Evolutionary conservation across 129 eudicot species (phyloP).

Genomic region (Centrapalus pauciflorus): DNA sequence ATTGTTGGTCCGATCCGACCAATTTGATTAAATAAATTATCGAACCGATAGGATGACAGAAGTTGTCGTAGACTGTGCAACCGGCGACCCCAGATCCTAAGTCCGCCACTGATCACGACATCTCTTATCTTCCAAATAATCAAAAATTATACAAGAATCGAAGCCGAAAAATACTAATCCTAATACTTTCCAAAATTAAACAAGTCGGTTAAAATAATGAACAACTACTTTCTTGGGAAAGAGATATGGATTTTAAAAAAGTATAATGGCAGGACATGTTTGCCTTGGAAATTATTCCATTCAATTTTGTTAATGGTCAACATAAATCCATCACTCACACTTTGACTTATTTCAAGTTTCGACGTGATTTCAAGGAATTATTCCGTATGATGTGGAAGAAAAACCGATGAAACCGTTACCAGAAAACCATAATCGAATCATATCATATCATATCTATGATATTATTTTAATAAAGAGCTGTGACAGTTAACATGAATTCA

Average conservation of each 20-base stretch:
- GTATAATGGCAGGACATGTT: constrained; percentile 11
- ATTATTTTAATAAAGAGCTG: too few species aligned
- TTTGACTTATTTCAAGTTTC: constrained; percentile 28
- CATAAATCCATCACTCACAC: neutral
- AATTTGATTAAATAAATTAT: too few species aligned
- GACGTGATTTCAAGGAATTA: constrained; percentile 5
- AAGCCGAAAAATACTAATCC: too few species aligned
- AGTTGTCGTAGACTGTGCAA: too few species aligned
- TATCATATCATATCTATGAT: neutral
- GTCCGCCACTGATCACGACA: too few species aligned
- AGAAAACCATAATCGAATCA: constrained; percentile 21
- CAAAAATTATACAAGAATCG: too few species aligned
- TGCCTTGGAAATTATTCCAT: constrained; percentile 9
- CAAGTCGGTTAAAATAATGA: neutral
- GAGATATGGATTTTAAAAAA: neutral
- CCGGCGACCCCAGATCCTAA: too few species aligned
- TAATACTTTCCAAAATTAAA: too few species aligned
- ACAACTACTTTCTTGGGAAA: constrained; percentile 22
- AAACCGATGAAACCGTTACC: constrained; percentile 20
- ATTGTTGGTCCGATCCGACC: too few species aligned
- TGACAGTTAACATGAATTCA: too few species aligned
- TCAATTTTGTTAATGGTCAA: neutral
- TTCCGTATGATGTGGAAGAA: constrained; percentile 18
- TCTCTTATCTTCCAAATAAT: too few species aligned
- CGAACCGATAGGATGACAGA: too few species aligned